Base-by-base conservation (phyloP, 106 monocot genomes). In the Apostasia shenzhenica region DNA sequence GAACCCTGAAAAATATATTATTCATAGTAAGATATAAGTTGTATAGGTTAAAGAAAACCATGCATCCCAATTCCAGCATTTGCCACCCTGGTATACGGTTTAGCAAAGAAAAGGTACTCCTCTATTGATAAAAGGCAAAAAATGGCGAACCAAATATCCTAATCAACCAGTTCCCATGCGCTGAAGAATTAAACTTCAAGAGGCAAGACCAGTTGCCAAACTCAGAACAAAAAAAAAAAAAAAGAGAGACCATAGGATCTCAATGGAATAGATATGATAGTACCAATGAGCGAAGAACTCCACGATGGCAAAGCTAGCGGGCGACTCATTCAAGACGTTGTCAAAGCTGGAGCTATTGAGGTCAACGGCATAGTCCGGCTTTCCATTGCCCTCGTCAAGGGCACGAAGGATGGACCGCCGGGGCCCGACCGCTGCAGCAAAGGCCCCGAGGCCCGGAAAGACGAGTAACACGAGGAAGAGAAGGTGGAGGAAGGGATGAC, bases 201-300 rank as follows among this genome's bases (percentile, higher is more conserved):
- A 57, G 51, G 45, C 1, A 44, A 39, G 2, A 14, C 51, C 4
- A 26, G 26, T 26, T 26, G 26, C 9, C 45, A 47, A 63, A 63
- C 62, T 8, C 68, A 41, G 43, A 56, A 14, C n/a, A 44, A 70
- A 45, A 2, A 4, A 14, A 2, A 4, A 14, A 26, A n/a, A 26
- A 67, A n/a, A 41, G 13, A 67, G 50, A 14, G 40, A 63, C 3
- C 10, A 54, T 12, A 43, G 45, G 12, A 47, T 46, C 38, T 49
- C 1, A 47, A 47, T 3, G 4, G 43, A 65, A 55, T 4, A 72
- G n/a, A 67, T 59, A 48, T 59, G 38, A 10, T 3, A 69, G 42
- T 66, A 95, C 95, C 95, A 97, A 77, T 89, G 78, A 14, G 95
- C 95, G 69, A 89, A 97, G 82, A 97, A 97, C 84, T 97, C 92